Evolutionary conservation across 345 rosid species (phyloP).

Genomic region (Arabidopsis arenosa): DNA sequence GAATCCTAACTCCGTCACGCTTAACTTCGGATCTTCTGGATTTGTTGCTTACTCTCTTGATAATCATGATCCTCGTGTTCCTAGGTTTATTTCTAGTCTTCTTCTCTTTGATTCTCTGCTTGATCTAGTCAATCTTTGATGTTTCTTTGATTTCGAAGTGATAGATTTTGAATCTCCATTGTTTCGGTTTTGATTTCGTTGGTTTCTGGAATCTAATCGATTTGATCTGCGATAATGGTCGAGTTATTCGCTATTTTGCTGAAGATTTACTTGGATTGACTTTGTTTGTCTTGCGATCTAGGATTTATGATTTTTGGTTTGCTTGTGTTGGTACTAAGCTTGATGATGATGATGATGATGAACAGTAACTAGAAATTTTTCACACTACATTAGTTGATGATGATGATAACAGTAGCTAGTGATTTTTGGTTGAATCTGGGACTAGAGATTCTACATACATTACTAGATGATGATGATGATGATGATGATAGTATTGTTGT

Average conservation of each 20-base stretch:
- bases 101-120: neutral
- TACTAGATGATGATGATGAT: slow-evolving; percentile 10
- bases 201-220: neutral
- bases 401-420: neutral
- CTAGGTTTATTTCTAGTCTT: slow-evolving; percentile 54
- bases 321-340: neutral
- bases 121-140: slow-evolving; percentile 33
- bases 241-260: neutral
- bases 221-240: neutral
- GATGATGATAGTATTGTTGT: slow-evolving; percentile 17
- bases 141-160: neutral
- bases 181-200: neutral
- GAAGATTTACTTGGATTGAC: slow-evolving; percentile 22
- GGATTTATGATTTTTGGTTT: neutral
- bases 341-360: slow-evolving; percentile 28
- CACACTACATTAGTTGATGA: neutral
- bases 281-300: slow-evolving; percentile 22
- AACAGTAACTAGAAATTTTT: neutral
- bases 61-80: slow-evolving; percentile 76
- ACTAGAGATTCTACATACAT: neutral
- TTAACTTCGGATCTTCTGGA: slow-evolving; percentile 83
- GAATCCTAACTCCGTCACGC: slow-evolving; percentile 63
- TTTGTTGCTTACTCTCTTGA: slow-evolving; percentile 70
- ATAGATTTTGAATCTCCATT: neutral
- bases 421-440: neutral